phyloP scores from a whole-genome alignment of 2,329 filamentous ascomycete species.

The Cordyceps cateniannulata region DNA sequence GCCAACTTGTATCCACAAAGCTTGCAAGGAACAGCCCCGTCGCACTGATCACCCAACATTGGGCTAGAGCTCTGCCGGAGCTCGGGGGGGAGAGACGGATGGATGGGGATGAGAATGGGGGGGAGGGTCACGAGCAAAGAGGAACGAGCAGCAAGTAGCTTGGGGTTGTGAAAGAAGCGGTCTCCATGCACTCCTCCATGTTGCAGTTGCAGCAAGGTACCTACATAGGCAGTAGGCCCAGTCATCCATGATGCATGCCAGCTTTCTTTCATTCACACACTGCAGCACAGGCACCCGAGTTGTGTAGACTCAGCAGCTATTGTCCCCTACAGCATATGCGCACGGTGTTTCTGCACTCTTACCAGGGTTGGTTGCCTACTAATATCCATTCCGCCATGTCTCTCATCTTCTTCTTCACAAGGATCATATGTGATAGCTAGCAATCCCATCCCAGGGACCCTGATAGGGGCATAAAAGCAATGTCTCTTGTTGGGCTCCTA shows the following conservation, averaged over 20 bases:
- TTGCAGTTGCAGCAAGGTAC: not conserved
- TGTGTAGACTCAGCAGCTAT: too few relatives aligned
- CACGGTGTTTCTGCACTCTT: constrained; percentile 4
- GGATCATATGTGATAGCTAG: too few relatives aligned
- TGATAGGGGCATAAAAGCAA: not conserved
- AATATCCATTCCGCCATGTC: not conserved
- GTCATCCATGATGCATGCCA: not conserved
- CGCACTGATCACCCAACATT: constrained; percentile 12
- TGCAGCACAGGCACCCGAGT: too few relatives aligned
- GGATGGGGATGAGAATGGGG: not conserved
- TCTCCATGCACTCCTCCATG: too few relatives aligned
- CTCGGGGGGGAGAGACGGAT: not conserved
- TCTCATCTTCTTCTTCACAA: not conserved
- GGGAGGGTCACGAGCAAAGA: not conserved
- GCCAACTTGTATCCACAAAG: constrained; percentile 4
- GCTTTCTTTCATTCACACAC: not conserved
- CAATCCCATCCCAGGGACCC: not conserved
- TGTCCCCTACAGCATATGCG: not conserved
- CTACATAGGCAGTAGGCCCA: not conserved
- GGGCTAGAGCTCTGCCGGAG: not conserved
- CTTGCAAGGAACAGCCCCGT: constrained; percentile 3
- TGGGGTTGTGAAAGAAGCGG: too few relatives aligned
- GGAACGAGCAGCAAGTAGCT: too few relatives aligned
- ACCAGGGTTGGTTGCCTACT: not conserved
- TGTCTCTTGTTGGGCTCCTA: not conserved